Conservation (phyloP, 768 basidiomycete species). For the Mrakia hoshinonis region DNA sequence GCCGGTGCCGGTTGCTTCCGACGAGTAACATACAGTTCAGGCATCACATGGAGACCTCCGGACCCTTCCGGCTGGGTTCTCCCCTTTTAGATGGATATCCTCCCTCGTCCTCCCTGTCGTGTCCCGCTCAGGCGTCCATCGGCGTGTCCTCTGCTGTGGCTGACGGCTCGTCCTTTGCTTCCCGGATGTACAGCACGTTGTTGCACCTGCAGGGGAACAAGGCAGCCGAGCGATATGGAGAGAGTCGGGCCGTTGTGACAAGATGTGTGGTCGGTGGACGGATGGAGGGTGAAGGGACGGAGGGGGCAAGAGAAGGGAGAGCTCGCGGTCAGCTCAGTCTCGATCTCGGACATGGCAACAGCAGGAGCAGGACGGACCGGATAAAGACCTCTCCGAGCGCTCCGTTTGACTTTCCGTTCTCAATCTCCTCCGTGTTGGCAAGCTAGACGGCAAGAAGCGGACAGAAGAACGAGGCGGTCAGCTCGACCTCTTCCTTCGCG, state of each 20-base stretch:
- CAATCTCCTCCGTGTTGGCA: conserved; percentile 98
- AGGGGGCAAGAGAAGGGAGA: background rate
- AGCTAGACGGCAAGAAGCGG: conserved; percentile 49
- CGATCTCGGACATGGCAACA: too few relatives aligned
- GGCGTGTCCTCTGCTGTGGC: background rate
- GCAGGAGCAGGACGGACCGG: conserved; percentile 52
- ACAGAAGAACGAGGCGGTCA: background rate
- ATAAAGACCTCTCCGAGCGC: conserved; percentile 98
- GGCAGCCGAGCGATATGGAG: background rate
- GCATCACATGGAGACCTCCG: background rate
- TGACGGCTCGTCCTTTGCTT: conserved; percentile 25
- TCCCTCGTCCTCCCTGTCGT: too few relatives aligned
- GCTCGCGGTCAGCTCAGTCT: background rate
- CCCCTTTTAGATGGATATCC: background rate
- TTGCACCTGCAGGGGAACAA: conserved; percentile 56
- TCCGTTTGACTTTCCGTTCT: conserved; percentile 90
- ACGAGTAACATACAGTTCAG: too few relatives aligned
- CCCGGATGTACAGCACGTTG: conserved; percentile 79
- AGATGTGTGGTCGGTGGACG: conserved; percentile 19
- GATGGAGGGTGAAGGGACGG: background rate
- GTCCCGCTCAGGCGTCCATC: conserved; percentile 3
- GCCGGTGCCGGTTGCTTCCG: too few relatives aligned
- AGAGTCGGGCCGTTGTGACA: conserved; percentile 24
- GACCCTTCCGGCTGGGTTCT: background rate
- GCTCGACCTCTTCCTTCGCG: background rate